Evolutionary conservation across 2,329 filamentous ascomycete genomes (phyloP), one percentile per base, ranked within the genome.

Genomic region (Lecanosticta acicola): DNA sequence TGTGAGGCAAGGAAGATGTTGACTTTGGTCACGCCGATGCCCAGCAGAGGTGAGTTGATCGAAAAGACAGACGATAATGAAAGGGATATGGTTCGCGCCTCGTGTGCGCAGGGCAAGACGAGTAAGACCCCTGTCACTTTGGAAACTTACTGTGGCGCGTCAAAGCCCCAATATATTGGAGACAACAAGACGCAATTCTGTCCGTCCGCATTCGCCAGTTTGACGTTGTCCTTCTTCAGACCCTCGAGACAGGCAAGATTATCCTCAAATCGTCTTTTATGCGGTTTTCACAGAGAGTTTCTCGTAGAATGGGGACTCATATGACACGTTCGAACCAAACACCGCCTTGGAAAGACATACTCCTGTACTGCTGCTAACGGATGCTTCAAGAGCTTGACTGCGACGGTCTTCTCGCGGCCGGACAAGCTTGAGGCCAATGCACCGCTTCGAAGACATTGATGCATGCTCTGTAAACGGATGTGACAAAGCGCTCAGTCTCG

Each of bases 1-100:
- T n/a, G n/a, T n/a, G n/a, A n/a, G n/a, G n/a, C n/a, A 11, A 5
- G 11, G 24, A 29, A 29, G 24, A 5, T 29, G 7, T 29, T 29
- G 19, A 16, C 32, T 35, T 29, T 11, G 24, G 24, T 11, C 11
- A 7, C 7, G 24, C 5, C 24, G 24, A 11, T 29, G 24, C 24
- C 24, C 24, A 41, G 26, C 13, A 29, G 21, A 42, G 40, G 40
- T 42, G 19, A 42, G 40, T 42, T 11, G 9, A 21, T 34, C 33
- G 35, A 42, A 42, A 42, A 42, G 32, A 10, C n/a, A 35, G 13
- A 36, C 7, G 40, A 26, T 42, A 34, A 42, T 17, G 24, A 7
- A 26, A 42, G 40, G 40, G 40, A 26, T n/a, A n/a, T n/a, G n/a
- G n/a, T n/a, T n/a, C n/a, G n/a, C n/a, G n/a, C n/a, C n/a, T n/a